Percentiles rank a stretch among this genome's conserved stretches.
These are phyloP conservation scores for Toxicodendron radicans DNA, from an alignment of 345 rosid species.

Conservation along the genomic window DNA sequence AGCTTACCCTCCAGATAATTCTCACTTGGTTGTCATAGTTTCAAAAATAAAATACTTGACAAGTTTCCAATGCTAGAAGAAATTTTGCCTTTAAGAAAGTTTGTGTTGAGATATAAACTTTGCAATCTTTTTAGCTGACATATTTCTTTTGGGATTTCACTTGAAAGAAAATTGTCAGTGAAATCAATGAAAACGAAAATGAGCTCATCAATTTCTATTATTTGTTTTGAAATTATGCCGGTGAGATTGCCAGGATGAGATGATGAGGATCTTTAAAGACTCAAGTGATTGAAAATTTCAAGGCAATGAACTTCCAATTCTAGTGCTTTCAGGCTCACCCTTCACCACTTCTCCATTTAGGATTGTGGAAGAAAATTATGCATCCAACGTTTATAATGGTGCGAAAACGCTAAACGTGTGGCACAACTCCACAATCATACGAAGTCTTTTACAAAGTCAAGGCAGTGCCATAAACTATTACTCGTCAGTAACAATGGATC, in stretches of 20 bases:
- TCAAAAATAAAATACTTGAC: constrained; percentile 28
- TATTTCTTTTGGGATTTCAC: too few relatives aligned
- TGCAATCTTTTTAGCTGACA: constrained; percentile 44
- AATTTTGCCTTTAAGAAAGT: constrained; percentile 75
- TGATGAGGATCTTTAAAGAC: constrained; percentile 52
- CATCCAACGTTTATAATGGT: too few relatives aligned
- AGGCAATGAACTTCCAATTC: too few relatives aligned
- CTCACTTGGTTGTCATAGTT: constrained; percentile 32
- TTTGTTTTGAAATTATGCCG: constrained; percentile 60
- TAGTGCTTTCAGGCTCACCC: too few relatives aligned
- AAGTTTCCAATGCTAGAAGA: constrained; percentile 65
- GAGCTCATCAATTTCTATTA: constrained; percentile 60
- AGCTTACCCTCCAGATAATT: constrained; percentile 69
- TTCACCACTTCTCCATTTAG: too few relatives aligned
- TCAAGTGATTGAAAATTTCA: not conserved
- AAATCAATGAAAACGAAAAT: constrained; percentile 49
- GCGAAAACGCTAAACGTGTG: too few relatives aligned
- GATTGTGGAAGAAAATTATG: too few relatives aligned
- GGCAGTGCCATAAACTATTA: too few relatives aligned
- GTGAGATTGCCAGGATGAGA: constrained; percentile 77
- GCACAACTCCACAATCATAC: too few relatives aligned
- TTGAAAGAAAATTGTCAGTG: too few relatives aligned
- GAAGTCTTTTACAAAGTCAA: too few relatives aligned
- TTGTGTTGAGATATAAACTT: constrained; percentile 62
- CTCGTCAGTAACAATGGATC: constrained; percentile 44